Evolutionary conservation across 2,329 filamentous ascomycete genomes (phyloP), one percentile per base, ranked within the genome.

Genomic region (Xylariaceae sp.): DNA sequence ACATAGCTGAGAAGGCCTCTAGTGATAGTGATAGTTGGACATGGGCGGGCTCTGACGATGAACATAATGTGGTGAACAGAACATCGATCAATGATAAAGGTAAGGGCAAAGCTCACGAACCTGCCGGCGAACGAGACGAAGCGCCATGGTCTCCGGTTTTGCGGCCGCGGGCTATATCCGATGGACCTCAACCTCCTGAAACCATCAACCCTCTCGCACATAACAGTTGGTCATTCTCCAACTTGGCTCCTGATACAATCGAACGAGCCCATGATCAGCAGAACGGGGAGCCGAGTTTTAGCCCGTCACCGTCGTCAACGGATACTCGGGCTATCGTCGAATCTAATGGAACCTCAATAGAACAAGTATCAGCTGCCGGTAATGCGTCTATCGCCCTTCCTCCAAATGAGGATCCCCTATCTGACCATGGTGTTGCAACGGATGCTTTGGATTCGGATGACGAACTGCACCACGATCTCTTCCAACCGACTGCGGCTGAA

Each of bases 211-310:
- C 79, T 0, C 65, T 85, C 12, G 81, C 76, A 1, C 81, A 81
- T 64, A 84, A 84, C 58, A 85, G 72, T 60, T 86, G 83, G 83
- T 77, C 76, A 0, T 85, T 85, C 60, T 71, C 56, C 19, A 54
- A 56, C n/a, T 29, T 62, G 6, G 40, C 55, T n/a, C n/a, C 50
- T 9, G 40, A 59, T 11, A 30, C 9, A 9, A 7, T 19, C 8
- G 2, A 51, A 35, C 37, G 40, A 30, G 8, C 41, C 39, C 50
- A 51, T 47, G 50, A 51, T 37, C n/a, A 32, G 3, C 42, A 48
- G 32, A 39, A 12, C 2, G 43, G 40, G 29, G 39, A 5, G n/a
- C 45, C 45, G 5, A 27, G 3, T 30, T 35, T n/a, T 32, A 29
- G 49, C 6, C 34, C 41, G 1, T 39, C 39, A 26, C 2, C 47